Evolutionary conservation across 305 asterid genomes (phyloP).

Genomic region (Fraxinus paxiana): DNA sequence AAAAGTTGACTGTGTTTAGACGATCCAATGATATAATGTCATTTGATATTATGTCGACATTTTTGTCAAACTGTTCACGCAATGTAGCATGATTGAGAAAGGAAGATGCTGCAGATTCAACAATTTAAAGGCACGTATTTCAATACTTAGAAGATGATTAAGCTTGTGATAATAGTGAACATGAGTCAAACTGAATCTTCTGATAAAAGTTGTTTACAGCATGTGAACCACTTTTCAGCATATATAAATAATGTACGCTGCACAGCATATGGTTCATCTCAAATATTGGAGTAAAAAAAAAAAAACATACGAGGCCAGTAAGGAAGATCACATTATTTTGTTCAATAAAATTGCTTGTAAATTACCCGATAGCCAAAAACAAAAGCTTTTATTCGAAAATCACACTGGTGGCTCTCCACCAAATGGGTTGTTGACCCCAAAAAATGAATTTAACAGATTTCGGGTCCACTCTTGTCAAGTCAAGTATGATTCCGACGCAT

Average conservation of each 20-base stretch:
- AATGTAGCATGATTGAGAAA: neutral
- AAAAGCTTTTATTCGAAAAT: conserved; percentile 20
- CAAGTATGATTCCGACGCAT: no score
- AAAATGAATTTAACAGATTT: no score
- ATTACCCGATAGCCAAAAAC: conserved; percentile 38
- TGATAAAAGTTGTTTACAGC: neutral
- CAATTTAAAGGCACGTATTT: neutral
- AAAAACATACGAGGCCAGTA: neutral
- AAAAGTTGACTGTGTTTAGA: neutral
- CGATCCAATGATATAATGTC: neutral
- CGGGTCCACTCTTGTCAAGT: no score
- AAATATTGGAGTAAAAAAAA: neutral
- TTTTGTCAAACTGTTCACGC: neutral
- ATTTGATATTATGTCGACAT: neutral
- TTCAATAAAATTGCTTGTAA: conserved; percentile 6
- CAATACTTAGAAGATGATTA: neutral
- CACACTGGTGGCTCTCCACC: conserved; percentile 54
- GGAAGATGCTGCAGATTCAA: neutral
- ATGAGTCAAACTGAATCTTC: neutral
- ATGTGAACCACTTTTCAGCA: conserved; percentile 14
- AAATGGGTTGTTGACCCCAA: conserved; percentile 48
- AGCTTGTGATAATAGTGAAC: neutral
- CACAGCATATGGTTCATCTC: conserved; percentile 5
- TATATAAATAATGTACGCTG: conserved; percentile 4
- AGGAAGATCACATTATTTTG: conserved; percentile 12